Conservation (phyloP, 2,329 filamentous ascomycete species). For the Arthroderma sp. region DNA sequence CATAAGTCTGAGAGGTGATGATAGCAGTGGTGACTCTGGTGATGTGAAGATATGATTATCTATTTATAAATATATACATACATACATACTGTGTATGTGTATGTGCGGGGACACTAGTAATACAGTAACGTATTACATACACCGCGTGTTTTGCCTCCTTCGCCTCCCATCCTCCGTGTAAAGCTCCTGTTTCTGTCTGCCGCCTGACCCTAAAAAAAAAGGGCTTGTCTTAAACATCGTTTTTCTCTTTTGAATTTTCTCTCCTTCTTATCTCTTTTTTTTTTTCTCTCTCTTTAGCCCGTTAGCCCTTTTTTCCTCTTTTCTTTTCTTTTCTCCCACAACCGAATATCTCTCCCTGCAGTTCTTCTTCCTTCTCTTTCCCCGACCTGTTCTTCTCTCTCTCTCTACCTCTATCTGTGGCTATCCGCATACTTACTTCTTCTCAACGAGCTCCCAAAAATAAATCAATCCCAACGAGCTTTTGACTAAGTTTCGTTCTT, state of each 20-base stretch:
- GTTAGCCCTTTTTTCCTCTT: constrained; percentile 6
- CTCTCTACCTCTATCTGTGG: not conserved
- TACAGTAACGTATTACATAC: too few species aligned
- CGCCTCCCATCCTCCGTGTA: too few species aligned
- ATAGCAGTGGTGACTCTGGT: too few species aligned
- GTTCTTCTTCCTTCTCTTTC: constrained; percentile 3
- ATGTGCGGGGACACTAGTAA: too few species aligned
- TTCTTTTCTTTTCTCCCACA: constrained; percentile 3
- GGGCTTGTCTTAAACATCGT: not conserved
- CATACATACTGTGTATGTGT: too few species aligned
- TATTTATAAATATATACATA: too few species aligned
- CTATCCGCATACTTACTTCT: too few species aligned
- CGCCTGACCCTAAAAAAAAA: not conserved
- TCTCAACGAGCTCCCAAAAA: too few species aligned
- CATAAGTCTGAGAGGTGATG: too few species aligned
- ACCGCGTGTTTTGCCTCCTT: too few species aligned
- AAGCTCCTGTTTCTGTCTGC: not conserved
- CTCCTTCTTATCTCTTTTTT: constrained; percentile 6
- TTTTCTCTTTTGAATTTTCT: not conserved
- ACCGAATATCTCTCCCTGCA: constrained; percentile 1
- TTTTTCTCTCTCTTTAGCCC: constrained; percentile 5
- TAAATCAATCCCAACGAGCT: constrained; percentile 27
- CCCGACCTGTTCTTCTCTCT: constrained; percentile 4
- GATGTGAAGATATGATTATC: too few species aligned
- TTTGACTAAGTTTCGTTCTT: constrained; percentile 40